Percentiles rank a stretch among this genome's conserved stretches.
phyloP scores from a whole-genome alignment of 1,284 basidiomycete species.

The Anthracocystis panici-leucophaei region DNA sequence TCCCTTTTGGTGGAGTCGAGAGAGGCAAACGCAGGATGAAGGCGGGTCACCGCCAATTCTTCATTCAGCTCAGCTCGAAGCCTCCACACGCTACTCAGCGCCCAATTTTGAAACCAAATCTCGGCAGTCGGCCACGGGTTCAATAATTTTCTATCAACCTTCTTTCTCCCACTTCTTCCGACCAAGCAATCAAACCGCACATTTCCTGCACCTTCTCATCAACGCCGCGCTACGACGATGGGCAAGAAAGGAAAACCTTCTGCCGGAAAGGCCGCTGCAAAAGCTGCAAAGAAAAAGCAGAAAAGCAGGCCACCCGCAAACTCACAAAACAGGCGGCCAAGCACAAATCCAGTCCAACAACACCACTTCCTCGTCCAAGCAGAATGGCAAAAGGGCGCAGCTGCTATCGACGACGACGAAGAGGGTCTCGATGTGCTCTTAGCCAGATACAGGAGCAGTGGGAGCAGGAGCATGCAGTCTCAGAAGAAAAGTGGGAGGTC shows the following conservation, averaged over 20 bases:
- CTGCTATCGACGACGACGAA: slow-evolving; percentile 55
- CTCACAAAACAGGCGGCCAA: slow-evolving; percentile 59
- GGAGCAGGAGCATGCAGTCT: slow-evolving; percentile 61
- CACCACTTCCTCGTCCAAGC: slow-evolving; percentile 18
- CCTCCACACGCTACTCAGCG: slow-evolving; percentile 1
- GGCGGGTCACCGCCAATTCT: not conserved
- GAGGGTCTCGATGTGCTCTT: slow-evolving; percentile 67
- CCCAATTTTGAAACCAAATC: too few relatives aligned
- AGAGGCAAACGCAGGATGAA: not conserved
- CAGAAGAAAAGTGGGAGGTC: slow-evolving; percentile 62
- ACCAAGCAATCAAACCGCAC: not conserved
- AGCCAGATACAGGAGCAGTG: slow-evolving; percentile 62
- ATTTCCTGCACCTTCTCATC: not conserved
- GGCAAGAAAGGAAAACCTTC: slow-evolving; percentile 65
- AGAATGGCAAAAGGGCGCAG: slow-evolving; percentile 51
- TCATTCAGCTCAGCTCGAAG: not conserved
- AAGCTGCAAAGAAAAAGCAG: slow-evolving; percentile 68
- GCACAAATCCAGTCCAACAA: slow-evolving; percentile 31
- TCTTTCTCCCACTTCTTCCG: not conserved
- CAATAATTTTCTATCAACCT: slow-evolving; percentile 1
- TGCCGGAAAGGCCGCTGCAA: slow-evolving; percentile 64
- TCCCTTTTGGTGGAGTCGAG: not conserved
- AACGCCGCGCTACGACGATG: slow-evolving; percentile 34
- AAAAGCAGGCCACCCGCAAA: slow-evolving; percentile 63
- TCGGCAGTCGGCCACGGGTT: not conserved